Percentiles rank a stretch among this genome's conserved stretches.
phyloP scores from a whole-genome alignment of 2,329 filamentous ascomycete genomes.

The Cadophora malorum region DNA sequence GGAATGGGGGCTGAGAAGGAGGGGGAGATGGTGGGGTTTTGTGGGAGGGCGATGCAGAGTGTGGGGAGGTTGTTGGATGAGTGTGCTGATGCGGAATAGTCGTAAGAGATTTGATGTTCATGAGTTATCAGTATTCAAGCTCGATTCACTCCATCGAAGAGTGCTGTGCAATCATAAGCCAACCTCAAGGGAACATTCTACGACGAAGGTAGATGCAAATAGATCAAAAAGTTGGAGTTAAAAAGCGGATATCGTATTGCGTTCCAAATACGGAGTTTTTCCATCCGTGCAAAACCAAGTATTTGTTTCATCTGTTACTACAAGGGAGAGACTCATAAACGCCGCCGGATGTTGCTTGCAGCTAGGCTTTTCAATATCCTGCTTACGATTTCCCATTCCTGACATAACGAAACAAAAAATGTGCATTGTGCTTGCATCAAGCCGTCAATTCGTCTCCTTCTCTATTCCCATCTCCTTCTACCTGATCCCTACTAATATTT shows the following conservation, averaged over 20 bases:
- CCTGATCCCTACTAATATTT: constrained; percentile 18
- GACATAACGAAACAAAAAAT: constrained; percentile 21
- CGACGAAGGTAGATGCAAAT: not conserved
- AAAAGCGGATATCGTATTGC: constrained; percentile 14
- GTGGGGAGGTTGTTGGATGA: too few relatives aligned
- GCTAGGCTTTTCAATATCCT: constrained; percentile 19
- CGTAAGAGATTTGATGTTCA: too few relatives aligned
- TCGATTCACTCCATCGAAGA: not conserved
- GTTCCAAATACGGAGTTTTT: constrained; percentile 1
- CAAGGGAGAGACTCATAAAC: constrained; percentile 37
- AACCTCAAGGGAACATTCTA: not conserved
- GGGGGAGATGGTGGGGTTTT: too few relatives aligned
- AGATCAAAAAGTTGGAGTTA: not conserved
- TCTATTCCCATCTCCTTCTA: constrained; percentile 1
- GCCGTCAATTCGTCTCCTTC: constrained; percentile 5
- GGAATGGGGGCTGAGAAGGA: too few relatives aligned
- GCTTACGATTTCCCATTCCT: constrained; percentile 23
- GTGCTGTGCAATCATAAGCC: not conserved
- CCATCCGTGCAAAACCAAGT: constrained; percentile 4
- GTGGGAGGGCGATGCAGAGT: too few relatives aligned
- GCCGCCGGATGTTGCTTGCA: constrained; percentile 24
- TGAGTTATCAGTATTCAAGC: too few relatives aligned
- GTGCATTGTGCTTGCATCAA: constrained; percentile 25
- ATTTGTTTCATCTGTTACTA: constrained; percentile 30
- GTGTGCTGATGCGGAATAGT: too few relatives aligned